Percentiles rank a stretch among this genome's conserved stretches.
phyloP scores from a whole-genome alignment of 2,329 filamentous ascomycete species.

The Aspergillus uvarum region DNA sequence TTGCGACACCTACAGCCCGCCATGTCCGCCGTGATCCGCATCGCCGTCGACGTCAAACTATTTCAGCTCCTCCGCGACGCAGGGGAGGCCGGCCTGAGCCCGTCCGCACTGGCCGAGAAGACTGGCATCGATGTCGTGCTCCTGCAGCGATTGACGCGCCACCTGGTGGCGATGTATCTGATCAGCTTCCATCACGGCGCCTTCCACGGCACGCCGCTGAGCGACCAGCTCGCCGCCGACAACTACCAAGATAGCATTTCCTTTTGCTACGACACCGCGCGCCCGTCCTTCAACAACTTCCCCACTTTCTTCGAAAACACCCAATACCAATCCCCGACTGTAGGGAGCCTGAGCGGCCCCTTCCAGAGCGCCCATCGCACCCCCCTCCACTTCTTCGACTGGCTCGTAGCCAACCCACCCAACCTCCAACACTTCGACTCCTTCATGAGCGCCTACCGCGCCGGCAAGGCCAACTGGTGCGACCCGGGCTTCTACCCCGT shows the following conservation, averaged over 20 bases:
- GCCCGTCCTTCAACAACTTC: slow-evolving; percentile 35
- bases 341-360: slow-evolving; percentile 30
- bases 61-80: slow-evolving; percentile 35
- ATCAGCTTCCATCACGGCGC: slow-evolving; percentile 24
- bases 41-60: slow-evolving; percentile 38
- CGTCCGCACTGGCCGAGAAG: slow-evolving; percentile 29
- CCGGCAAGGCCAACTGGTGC: slow-evolving; percentile 40
- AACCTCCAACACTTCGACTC: slow-evolving; percentile 36
- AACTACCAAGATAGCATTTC: slow-evolving; percentile 39
- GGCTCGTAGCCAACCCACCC: slow-evolving; percentile 38
- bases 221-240: slow-evolving; percentile 35
- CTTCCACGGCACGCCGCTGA: slow-evolving; percentile 32
- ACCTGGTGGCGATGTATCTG: slow-evolving; percentile 42
- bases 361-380: slow-evolving; percentile 41
- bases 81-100: slow-evolving; percentile 24
- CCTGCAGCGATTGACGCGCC: slow-evolving; percentile 35
- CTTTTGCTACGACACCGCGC: slow-evolving; percentile 40
- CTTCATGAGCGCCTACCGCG: slow-evolving; percentile 42
- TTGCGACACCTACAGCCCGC: slow-evolving; percentile 22
- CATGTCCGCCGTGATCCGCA: slow-evolving; percentile 36
- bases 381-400: slow-evolving; percentile 38
- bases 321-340: slow-evolving; percentile 29
- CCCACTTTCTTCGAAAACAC: slow-evolving; percentile 34
- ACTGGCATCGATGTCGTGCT: slow-evolving; percentile 30
- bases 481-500: slow-evolving; percentile 33